Evolutionary conservation across 768 basidiomycete species (phyloP), one percentile per base, ranked within the genome.

Genomic region (Lepiota venenata): DNA sequence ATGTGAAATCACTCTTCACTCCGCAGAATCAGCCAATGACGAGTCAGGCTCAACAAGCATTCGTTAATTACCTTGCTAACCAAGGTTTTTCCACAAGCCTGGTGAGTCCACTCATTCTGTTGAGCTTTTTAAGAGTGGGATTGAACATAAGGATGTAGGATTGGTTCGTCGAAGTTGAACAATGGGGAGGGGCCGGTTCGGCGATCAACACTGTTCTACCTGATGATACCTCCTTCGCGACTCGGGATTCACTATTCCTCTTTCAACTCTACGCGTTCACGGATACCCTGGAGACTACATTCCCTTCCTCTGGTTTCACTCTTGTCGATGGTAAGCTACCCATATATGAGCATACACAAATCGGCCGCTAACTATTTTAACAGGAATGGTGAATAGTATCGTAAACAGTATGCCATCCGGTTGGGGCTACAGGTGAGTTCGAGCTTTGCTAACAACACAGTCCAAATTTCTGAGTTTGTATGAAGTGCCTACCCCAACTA

Each of bases 191-290:
- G 7, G 60, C 64, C 3, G 74, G 74, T 48, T 80, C 79, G 2
- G 73, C 68, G 8, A 72, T 81, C 58, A 78, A 78, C 58, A 58
- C 68, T 12, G 70, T 80, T 3, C 56, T 70, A 4, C 32, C 64
- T 4, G 62, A 71, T 37, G 70, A 68, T 1, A 79, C 78, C 0
- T 71, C 81, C 0, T 83, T 80, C 56, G 72, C 67, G 0, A 73
- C 76, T 50, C 68, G 81, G 21, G 65, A 64, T 56, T 70, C 74
- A 0, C 61, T 76, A 38, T 79, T 79, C 48, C 73, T 71, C 1
- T 70, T 81, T 47, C 80, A 82, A 59, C 67, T 81, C 56, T 81
- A 83, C 59, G 78, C 76, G 0, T 76, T 74, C 1, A 70, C 75
- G 4, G 48, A 58, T 1, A 67, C 63, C 44, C 57, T 63, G 4